phyloP scores from a whole-genome alignment of 2,329 filamentous ascomycete genomes.

The Microdochium trichocladiopsis region DNA sequence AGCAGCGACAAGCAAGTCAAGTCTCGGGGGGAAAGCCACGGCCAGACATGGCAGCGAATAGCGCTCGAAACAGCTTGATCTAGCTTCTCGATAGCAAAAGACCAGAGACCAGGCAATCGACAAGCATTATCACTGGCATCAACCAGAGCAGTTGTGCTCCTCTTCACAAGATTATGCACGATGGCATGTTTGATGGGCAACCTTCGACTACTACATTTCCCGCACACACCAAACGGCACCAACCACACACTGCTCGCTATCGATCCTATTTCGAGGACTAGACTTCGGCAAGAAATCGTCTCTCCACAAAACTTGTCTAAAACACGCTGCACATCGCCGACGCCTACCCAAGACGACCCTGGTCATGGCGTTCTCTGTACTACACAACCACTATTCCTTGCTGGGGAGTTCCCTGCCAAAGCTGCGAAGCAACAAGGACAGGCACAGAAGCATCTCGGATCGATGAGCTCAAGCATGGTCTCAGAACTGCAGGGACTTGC shows the following conservation, averaged over 20 bases:
- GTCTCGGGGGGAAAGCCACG: background rate
- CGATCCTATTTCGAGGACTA: too few relatives aligned
- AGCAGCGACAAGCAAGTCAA: conserved; percentile 10
- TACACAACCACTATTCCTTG: background rate
- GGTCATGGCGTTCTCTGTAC: background rate
- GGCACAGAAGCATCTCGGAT: too few relatives aligned
- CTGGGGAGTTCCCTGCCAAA: background rate
- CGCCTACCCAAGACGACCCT: background rate
- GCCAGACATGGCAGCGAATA: conserved; percentile 43
- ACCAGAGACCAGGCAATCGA: conserved; percentile 29
- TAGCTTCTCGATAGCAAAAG: conserved; percentile 75
- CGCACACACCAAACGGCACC: background rate
- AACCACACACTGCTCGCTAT: background rate
- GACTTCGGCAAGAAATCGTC: too few relatives aligned
- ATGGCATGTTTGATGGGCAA: background rate
- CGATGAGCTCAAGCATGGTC: too few relatives aligned
- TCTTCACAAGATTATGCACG: conserved; percentile 3
- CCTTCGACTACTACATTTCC: background rate
- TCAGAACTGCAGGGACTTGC: too few relatives aligned
- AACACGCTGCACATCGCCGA: background rate
- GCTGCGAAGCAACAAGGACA: background rate
- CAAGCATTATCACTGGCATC: conserved; percentile 37
- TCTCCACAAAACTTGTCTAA: background rate
- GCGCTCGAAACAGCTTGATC: conserved; percentile 52
- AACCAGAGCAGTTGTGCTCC: conserved; percentile 12